Percentiles rank a stretch among this genome's conserved stretches.
phyloP scores from a whole-genome alignment of 805 yeast genomes.

The Lipomyces chichibuensis region DNA sequence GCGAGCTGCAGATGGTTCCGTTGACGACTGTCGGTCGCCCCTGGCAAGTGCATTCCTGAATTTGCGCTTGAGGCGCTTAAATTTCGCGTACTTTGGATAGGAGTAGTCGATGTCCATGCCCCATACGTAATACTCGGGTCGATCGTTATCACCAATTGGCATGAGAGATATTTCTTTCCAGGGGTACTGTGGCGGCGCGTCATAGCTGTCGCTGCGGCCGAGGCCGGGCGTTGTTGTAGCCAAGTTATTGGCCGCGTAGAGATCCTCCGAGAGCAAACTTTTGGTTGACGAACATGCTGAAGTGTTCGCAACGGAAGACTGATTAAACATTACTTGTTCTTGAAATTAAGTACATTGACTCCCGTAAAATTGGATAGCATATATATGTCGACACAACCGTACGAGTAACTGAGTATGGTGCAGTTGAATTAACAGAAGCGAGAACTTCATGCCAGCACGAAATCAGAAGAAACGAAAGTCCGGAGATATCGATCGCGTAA shows the following conservation, averaged over 20 bases:
- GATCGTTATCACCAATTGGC: not conserved
- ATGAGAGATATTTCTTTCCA: not conserved
- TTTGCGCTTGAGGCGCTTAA: not conserved
- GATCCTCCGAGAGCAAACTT: not conserved
- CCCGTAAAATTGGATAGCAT: not conserved
- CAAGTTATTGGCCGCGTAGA: not conserved
- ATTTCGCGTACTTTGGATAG: not conserved
- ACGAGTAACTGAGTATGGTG: not conserved
- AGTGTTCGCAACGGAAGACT: not conserved
- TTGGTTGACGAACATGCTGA: not conserved
- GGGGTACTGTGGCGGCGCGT: not conserved
- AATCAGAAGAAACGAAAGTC: not conserved
- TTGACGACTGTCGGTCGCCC: not conserved
- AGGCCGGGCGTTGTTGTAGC: not conserved
- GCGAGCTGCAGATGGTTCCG: not conserved
- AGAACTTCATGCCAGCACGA: no score
- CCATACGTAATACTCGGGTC: not conserved
- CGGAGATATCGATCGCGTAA: not conserved
- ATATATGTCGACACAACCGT: not conserved
- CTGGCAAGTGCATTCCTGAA: not conserved
- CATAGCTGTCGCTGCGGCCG: not conserved
- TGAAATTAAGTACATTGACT: not conserved
- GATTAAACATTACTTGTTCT: not conserved
- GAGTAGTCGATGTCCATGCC: not conserved
- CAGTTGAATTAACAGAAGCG: not conserved